These are phyloP conservation scores for Metroxylon sagu DNA, from an alignment of 176 grass and related monocot genomes.

Conservation along the genomic window DNA sequence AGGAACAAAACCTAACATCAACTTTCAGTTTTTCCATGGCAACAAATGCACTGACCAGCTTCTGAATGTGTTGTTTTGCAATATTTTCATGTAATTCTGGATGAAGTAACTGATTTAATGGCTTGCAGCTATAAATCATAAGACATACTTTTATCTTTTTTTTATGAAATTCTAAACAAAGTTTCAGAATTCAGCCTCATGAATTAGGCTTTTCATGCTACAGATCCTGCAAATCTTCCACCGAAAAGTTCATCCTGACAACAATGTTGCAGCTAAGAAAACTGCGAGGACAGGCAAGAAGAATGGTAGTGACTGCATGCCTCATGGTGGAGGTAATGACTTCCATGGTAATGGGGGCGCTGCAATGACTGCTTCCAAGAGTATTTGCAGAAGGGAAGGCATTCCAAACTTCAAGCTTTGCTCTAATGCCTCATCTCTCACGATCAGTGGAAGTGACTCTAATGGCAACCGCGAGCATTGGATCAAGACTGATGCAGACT, in stretches of 20 bases:
- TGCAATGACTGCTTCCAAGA: background rate
- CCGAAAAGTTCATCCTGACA: conserved; percentile 93
- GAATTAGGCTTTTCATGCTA: conserved; percentile 14
- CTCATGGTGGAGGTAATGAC: background rate
- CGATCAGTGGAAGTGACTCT: conserved; percentile 9
- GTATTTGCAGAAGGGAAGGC: conserved; percentile 26
- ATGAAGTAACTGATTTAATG: too few relatives aligned
- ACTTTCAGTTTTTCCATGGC: too few relatives aligned
- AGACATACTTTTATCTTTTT: too few relatives aligned
- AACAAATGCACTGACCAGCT: too few relatives aligned
- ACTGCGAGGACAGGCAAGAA: conserved; percentile 14
- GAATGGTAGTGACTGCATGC: conserved; percentile 6
- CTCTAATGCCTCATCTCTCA: conserved; percentile 34
- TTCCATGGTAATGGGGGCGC: background rate
- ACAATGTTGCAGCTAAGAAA: conserved; percentile 18
- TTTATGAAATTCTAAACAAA: too few relatives aligned
- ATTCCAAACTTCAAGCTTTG: conserved; percentile 46
- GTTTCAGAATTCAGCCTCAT: too few relatives aligned
- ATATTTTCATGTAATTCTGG: too few relatives aligned
- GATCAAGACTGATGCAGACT: conserved; percentile 97
- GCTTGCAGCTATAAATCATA: too few relatives aligned
- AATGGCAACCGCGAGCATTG: conserved; percentile 65
- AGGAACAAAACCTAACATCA: too few relatives aligned
- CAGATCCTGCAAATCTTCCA: conserved; percentile 99
- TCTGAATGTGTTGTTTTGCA: too few relatives aligned